Evolutionary conservation across 805 yeast species (phyloP).

Genomic region (Zygotorulaspora danielsina): DNA sequence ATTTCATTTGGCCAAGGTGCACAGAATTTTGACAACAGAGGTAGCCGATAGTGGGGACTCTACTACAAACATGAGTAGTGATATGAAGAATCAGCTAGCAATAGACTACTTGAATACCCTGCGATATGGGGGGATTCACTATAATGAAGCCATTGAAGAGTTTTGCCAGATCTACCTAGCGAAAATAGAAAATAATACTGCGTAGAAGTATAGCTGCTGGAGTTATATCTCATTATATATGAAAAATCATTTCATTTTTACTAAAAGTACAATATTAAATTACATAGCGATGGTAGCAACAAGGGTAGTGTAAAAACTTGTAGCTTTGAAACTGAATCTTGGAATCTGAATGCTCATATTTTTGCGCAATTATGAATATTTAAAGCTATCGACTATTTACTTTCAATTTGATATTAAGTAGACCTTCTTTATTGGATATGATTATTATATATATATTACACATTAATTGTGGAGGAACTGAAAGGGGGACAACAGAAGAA

Average conservation of each 20-base stretch:
- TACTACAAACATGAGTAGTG: conserved; percentile 24
- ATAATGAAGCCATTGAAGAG: conserved; percentile 60
- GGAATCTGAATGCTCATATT: too few relatives aligned
- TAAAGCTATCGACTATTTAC: background rate
- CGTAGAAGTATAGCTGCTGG: too few relatives aligned
- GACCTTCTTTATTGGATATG: background rate
- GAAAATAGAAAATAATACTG: conserved; percentile 2
- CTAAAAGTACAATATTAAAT: too few relatives aligned
- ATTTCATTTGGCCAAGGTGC: conserved; percentile 49
- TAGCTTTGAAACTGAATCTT: too few relatives aligned
- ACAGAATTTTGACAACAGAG: conserved; percentile 41
- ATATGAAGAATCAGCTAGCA: conserved; percentile 47
- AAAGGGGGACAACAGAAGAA: background rate
- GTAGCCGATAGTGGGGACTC: conserved; percentile 16
- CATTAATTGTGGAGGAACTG: conserved; percentile 1
- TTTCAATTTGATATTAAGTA: background rate
- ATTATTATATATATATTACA: conserved; percentile 1
- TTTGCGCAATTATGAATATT: conserved; percentile 1
- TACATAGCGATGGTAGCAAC: too few relatives aligned
- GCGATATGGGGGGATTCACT: conserved; percentile 55
- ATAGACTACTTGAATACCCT: conserved; percentile 54
- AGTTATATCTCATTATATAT: too few relatives aligned
- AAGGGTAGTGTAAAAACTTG: too few relatives aligned
- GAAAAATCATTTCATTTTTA: too few relatives aligned
- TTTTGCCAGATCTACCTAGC: conserved; percentile 41